A percentile compares a stretch with the other conserved stretches of the same genome.
Conservation (phyloP, 306 rosid genomes). For the Dicorynia guianensis region DNA sequence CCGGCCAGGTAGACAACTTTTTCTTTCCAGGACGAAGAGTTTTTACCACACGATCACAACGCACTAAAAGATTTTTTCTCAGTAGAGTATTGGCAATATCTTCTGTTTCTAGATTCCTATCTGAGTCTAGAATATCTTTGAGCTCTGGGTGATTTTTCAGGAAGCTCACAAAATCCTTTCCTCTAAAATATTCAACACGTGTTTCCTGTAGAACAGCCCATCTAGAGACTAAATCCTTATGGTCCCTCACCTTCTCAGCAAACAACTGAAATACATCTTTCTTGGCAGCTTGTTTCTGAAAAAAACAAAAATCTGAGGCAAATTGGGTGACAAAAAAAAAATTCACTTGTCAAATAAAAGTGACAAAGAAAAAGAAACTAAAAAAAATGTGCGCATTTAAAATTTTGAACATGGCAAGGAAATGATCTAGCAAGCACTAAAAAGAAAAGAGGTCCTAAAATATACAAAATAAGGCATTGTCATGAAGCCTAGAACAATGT, state of each 20-base stretch:
- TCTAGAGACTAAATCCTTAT: conserved; percentile 85
- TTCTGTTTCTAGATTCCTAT: conserved; percentile 76
- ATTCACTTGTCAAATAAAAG: conserved; percentile 19
- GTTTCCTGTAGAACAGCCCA: conserved; percentile 99
- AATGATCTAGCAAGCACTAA: conserved; percentile 8
- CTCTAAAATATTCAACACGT: conserved; percentile 93
- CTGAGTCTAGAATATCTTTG: conserved; percentile 81
- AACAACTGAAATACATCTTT: conserved; percentile 88
- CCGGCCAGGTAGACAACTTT: conserved; percentile 97
- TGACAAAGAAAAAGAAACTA: neutral
- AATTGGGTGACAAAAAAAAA: conserved; percentile 27
- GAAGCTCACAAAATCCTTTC: conserved; percentile 87
- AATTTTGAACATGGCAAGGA: conserved; percentile 16
- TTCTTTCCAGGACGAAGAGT: conserved; percentile 97
- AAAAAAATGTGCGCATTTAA: neutral
- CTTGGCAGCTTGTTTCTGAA: conserved; percentile 82
- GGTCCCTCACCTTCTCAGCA: conserved; percentile 96
- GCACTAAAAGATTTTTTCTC: conserved; percentile 80
- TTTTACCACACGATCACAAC: conserved; percentile 96
- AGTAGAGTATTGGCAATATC: conserved; percentile 78
- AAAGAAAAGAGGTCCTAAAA: neutral
- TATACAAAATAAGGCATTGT: conserved; percentile 13
- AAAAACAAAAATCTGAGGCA: conserved; percentile 24
- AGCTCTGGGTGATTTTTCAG: conserved; percentile 83
- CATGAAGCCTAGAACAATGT: conserved; percentile 14